Evolutionary conservation across 1,284 basidiomycete species (phyloP), one percentile per base, ranked within the genome.

Genomic region (Marasmius tenuissimus): DNA sequence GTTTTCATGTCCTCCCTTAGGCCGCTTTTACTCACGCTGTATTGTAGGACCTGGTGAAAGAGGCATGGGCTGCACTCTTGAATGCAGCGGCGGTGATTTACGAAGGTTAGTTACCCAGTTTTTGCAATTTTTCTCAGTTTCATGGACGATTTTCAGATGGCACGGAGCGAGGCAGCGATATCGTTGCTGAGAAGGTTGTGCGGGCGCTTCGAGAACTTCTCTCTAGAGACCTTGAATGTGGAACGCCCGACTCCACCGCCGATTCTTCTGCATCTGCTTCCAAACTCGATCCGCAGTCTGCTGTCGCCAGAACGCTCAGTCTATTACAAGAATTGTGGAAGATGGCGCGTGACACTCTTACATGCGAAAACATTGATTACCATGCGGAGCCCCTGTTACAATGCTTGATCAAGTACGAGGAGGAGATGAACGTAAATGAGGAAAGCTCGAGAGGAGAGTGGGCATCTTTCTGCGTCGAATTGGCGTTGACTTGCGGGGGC

Each of bases 291-390:
- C n/a, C 35, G 1, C 52, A 54, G 20, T 58, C 52, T 12, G 57
- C 54, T 34, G 50, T 56, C 27, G 62, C 57, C 6, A 61, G 58
- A 40, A 88, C 85, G 68, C 71, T 91, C 11, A 74, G 73, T 6
- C 71, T 88, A 18, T 76, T 84, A 14, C 80, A 80, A 34, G 77
- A 80, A 18, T 77, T 91, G 38, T 91, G 88, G 88, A 68, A 70
- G 3, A 71, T 73, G 47, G 73, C 82, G 58, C 76, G 76, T 37
- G 70, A 71, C 1, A 68, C 77, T 4, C 76, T 88, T 62, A 80
- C 85, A 0, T 61, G 67, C 5, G 64, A 74, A 4, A 71, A 78
- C 20, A 75, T 88, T 37, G 71, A 71, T 2, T 69, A 75, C 1
- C 78, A 81, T 2, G 83, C 78, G 1, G 76, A 79, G 60, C 71